Conservation (phyloP, 352 stramenopile genomes). For the Heterotrichella gracilis region DNA sequence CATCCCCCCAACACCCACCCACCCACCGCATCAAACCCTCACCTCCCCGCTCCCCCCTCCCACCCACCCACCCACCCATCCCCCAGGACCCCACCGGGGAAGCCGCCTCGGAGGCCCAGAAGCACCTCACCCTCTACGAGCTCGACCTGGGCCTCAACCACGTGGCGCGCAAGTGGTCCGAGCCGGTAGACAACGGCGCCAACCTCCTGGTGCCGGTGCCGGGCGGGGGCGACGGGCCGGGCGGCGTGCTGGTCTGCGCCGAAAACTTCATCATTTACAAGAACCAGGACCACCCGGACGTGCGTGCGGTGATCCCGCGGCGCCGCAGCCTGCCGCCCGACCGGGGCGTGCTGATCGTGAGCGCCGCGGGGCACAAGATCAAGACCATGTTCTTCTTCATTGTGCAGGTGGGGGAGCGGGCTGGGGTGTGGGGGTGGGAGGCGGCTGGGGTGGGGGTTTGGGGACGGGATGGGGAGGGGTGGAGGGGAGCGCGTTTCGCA, state of each 20-base stretch:
- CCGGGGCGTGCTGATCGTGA: slow-evolving; percentile 56
- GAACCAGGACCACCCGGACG: slow-evolving; percentile 47
- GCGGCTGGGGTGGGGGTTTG: not conserved
- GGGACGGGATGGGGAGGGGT: no score
- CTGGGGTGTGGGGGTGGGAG: not conserved
- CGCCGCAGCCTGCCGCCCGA: slow-evolving; percentile 30
- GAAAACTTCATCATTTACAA: slow-evolving; percentile 87
- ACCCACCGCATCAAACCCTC: no score
- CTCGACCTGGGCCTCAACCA: slow-evolving; percentile 94
- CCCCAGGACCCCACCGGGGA: slow-evolving; percentile 26
- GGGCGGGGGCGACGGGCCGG: slow-evolving; percentile 34
- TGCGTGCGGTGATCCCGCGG: slow-evolving; percentile 29
- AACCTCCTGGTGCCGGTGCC: slow-evolving; percentile 63
- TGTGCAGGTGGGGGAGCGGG: no score
- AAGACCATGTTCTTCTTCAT: slow-evolving; percentile 23
- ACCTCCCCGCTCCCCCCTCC: no score
- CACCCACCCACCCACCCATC: no score
- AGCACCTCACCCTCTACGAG: slow-evolving; percentile 90
- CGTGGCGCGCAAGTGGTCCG: slow-evolving; percentile 68
- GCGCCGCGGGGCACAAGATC: slow-evolving; percentile 58
- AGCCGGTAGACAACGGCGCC: slow-evolving; percentile 40
- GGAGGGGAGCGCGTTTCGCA: no score
- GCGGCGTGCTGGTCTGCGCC: slow-evolving; percentile 68
- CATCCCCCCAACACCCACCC: no score
- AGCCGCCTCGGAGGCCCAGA: slow-evolving; percentile 28